Conservation (phyloP, 2,329 filamentous ascomycete species). For the Cadophora malorum region DNA sequence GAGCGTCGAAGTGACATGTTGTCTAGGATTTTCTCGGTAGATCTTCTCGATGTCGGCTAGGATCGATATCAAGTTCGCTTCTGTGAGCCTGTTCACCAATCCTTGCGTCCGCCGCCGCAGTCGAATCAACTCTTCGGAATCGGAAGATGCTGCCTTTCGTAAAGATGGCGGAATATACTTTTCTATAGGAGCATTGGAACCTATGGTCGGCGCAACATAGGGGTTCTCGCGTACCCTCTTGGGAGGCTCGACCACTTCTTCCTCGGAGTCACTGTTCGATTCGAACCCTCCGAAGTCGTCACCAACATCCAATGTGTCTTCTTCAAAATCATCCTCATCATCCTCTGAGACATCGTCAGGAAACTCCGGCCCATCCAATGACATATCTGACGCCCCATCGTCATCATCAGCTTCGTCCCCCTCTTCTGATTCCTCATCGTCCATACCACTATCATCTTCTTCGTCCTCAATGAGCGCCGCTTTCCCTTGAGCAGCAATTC, state of each 20-base stretch:
- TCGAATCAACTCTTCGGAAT: slow-evolving; percentile 70
- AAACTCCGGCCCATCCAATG: slow-evolving; percentile 42
- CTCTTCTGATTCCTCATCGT: slow-evolving; percentile 42
- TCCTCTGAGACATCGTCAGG: slow-evolving; percentile 41
- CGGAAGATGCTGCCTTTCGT: slow-evolving; percentile 66
- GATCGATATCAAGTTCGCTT: slow-evolving; percentile 87
- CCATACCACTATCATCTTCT: slow-evolving; percentile 35
- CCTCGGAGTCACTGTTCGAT: slow-evolving; percentile 48
- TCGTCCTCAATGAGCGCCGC: slow-evolving; percentile 20
- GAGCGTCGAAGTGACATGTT: slow-evolving; percentile 82
- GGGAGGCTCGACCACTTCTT: slow-evolving; percentile 45
- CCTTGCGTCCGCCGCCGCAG: slow-evolving; percentile 85
- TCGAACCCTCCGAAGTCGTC: slow-evolving; percentile 49
- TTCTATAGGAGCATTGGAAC: slow-evolving; percentile 54
- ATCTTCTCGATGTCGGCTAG: slow-evolving; percentile 81
- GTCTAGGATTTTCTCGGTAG: slow-evolving; percentile 84
- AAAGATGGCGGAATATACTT: slow-evolving; percentile 94
- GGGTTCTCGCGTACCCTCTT: slow-evolving; percentile 77
- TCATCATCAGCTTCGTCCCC: slow-evolving; percentile 43
- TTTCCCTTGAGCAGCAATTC: slow-evolving; percentile 25
- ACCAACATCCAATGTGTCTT: slow-evolving; percentile 47
- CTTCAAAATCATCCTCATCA: slow-evolving; percentile 41
- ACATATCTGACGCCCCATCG: slow-evolving; percentile 43
- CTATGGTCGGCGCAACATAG: slow-evolving; percentile 74
- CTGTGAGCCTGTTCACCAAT: slow-evolving; percentile 89